Evolutionary conservation across 257 asterid species (phyloP).

Genomic region (Ilex asprella): DNA sequence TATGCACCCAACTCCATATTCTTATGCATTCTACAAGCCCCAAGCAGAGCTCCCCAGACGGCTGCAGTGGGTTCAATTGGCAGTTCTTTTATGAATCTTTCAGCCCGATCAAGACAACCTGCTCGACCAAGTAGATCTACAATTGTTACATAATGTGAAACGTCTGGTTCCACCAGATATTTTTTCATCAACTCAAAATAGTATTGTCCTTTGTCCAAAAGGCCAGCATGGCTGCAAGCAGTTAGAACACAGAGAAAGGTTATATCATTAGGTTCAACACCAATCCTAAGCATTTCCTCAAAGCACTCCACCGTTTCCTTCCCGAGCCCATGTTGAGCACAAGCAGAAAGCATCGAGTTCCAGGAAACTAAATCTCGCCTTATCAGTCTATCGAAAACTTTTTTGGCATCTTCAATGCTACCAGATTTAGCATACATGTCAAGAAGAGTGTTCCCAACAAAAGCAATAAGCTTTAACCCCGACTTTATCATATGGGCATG

Average conservation of each 20-base stretch:
- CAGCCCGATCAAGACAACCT: slow-evolving; percentile 58
- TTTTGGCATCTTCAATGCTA: slow-evolving; percentile 61
- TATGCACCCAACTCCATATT: slow-evolving; percentile 57
- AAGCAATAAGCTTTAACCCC: slow-evolving; percentile 51
- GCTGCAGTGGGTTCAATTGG: slow-evolving; percentile 53
- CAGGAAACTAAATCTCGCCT: slow-evolving; percentile 65
- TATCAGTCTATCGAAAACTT: slow-evolving; percentile 50
- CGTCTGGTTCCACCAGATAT: slow-evolving; percentile 37
- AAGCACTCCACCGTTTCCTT: slow-evolving; percentile 50
- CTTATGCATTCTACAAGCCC: slow-evolving; percentile 80
- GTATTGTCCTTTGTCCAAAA: slow-evolving; percentile 54
- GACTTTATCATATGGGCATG: slow-evolving; percentile 66
- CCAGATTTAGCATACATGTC: slow-evolving; percentile 86
- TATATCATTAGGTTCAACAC: slow-evolving; percentile 57
- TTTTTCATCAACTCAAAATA: slow-evolving; percentile 64
- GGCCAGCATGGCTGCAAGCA: slow-evolving; percentile 84
- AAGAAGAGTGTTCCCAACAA: slow-evolving; percentile 73
- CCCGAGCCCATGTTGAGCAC: slow-evolving; percentile 81
- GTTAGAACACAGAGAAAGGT: slow-evolving; percentile 66
- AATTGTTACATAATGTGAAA: slow-evolving; percentile 57
- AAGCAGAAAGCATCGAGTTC: slow-evolving; percentile 86
- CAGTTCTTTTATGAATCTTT: slow-evolving; percentile 55
- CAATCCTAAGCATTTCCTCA: slow-evolving; percentile 46
- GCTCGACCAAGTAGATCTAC: slow-evolving; percentile 75
- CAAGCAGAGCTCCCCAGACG: slow-evolving; percentile 78